These are phyloP conservation scores for Pseudonitzschia multiseries DNA, from an alignment of 108 stramenopile species.

Conservation along the genomic window DNA sequence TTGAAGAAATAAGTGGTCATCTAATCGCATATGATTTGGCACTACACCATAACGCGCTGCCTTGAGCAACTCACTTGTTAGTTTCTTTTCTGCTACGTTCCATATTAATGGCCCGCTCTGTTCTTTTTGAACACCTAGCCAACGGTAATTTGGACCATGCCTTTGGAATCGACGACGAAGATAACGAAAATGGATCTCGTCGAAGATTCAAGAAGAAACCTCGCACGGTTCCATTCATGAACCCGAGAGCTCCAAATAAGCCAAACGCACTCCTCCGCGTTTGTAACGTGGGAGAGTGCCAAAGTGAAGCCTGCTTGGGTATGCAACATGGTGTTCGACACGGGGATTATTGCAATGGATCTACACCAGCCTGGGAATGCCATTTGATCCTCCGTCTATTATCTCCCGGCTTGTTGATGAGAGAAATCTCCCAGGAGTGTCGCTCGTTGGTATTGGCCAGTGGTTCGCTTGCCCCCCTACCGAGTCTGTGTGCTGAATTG, in stretches of 20 bases:
- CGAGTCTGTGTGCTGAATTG: conserved; percentile 72
- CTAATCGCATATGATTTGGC: not conserved
- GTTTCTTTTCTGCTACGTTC: not conserved
- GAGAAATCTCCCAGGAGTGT: conserved; percentile 46
- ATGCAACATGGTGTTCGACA: conserved; percentile 52
- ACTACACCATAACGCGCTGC: not conserved
- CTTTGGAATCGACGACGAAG: conserved; percentile 31
- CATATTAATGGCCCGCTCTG: too few species aligned
- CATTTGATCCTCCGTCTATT: conserved; percentile 58
- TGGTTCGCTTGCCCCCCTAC: conserved; percentile 69
- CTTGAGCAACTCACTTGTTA: not conserved
- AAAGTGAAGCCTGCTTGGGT: not conserved
- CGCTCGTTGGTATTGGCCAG: conserved; percentile 67
- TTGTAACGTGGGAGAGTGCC: not conserved
- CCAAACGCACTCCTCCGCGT: conserved; percentile 26
- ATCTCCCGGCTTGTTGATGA: conserved; percentile 58
- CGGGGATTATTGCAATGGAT: conserved; percentile 61
- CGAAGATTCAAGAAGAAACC: conserved; percentile 46
- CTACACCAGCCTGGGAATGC: conserved; percentile 62
- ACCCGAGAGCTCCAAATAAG: conserved; percentile 37
- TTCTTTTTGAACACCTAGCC: conserved; percentile 42
- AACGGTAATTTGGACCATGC: conserved; percentile 72
- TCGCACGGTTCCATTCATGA: conserved; percentile 43
- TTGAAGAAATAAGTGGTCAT: not conserved
- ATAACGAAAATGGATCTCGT: not conserved